These are phyloP conservation scores for Bacterosira constricta DNA, from an alignment of 108 stramenopile genomes.

Conservation along the genomic window DNA sequence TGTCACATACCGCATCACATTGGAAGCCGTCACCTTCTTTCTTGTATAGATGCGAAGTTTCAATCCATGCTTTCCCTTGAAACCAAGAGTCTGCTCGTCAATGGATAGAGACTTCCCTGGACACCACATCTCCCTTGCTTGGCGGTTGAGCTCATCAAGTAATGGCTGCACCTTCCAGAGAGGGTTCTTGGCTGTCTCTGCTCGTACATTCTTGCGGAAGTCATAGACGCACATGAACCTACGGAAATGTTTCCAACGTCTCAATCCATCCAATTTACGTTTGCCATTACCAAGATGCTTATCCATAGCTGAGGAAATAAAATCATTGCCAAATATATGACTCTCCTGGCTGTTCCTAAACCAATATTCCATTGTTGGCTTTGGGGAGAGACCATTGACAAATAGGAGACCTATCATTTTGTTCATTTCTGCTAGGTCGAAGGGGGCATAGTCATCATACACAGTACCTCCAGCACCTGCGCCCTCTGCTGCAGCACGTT, in stretches of 20 bases:
- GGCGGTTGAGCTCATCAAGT: neutral
- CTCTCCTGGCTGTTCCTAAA: neutral
- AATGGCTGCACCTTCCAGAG: neutral
- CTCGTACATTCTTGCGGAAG: neutral
- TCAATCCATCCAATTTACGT: neutral
- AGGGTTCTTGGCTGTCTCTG: no score
- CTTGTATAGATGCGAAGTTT: conserved; percentile 35
- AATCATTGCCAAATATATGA: neutral
- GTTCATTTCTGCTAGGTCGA: neutral
- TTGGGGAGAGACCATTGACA: neutral
- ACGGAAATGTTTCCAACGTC: neutral
- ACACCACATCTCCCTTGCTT: neutral
- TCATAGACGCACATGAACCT: neutral
- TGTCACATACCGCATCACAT: conserved; percentile 35
- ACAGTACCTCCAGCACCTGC: neutral
- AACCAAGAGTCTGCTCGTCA: neutral
- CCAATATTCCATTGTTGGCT: neutral
- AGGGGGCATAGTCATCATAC: neutral
- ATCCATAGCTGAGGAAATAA: neutral
- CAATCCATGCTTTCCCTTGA: conserved; percentile 16
- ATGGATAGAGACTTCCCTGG: neutral
- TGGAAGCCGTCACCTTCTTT: conserved; percentile 51
- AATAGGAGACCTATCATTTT: neutral
- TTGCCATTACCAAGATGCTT: neutral
- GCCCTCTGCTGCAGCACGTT: conserved; percentile 1